These are phyloP conservation scores for Camellia sinensis DNA, from an alignment of 148 eudicot genomes.

Conservation along the genomic window DNA sequence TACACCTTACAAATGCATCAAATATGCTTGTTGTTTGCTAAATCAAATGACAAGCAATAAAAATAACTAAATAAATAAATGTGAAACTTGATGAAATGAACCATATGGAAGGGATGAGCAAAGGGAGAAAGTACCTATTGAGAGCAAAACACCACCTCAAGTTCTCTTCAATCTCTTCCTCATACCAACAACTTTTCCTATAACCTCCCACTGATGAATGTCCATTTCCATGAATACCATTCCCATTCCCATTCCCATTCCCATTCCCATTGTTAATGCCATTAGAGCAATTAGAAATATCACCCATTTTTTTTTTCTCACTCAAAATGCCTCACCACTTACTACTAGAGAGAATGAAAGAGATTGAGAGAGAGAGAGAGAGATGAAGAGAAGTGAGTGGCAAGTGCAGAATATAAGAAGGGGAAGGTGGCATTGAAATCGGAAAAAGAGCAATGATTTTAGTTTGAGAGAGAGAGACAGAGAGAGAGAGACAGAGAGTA, in stretches of 20 bases:
- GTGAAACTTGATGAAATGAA: neutral
- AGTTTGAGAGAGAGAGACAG: neutral
- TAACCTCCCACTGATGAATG: slow-evolving; percentile 31
- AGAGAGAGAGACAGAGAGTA: too few relatives aligned
- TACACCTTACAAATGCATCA: neutral
- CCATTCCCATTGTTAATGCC: slow-evolving; percentile 45
- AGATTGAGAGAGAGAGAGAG: neutral
- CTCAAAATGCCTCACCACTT: neutral
- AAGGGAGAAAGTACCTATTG: slow-evolving; percentile 45
- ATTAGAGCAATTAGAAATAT: slow-evolving; percentile 39
- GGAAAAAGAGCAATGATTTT: slow-evolving; percentile 32
- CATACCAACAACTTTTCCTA: slow-evolving; percentile 92
- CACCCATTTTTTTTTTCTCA: slow-evolving; percentile 41
- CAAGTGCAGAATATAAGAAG: slow-evolving; percentile 17
- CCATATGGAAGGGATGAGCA: neutral
- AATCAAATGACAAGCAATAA: neutral
- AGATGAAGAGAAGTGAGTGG: slow-evolving; percentile 22
- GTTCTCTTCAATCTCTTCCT: slow-evolving; percentile 90
- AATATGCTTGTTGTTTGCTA: neutral
- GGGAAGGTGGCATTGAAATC: slow-evolving; percentile 25
- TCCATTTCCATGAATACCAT: slow-evolving; percentile 45
- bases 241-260: slow-evolving; percentile 43
- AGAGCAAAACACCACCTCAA: slow-evolving; percentile 92
- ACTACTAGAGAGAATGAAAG: neutral
- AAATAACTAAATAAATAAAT: neutral